Base-by-base conservation (phyloP, 2,329 filamentous ascomycete genomes). In the Rhynchosporium graminicola region DNA sequence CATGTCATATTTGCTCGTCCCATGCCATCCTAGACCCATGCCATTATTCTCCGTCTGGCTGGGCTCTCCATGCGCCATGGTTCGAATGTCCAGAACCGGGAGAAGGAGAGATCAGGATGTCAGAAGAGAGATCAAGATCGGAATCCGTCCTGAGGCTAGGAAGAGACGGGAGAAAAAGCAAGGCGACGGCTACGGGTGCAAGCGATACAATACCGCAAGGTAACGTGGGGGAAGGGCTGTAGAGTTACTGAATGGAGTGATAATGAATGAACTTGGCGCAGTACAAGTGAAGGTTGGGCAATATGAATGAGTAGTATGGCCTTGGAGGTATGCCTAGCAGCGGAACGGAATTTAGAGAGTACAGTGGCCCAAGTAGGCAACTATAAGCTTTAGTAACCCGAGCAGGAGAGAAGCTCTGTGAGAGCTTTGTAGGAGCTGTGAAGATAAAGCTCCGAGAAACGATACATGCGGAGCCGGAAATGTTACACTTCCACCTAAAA, bases 151-250 rank as follows among this genome's bases (percentile, higher is more conserved):
- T 20, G 20, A 55, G 59, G 54, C 42, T 15, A 33, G 42, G 38
- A 33, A 59, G 55, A 54, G 9, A 60, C 48, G 43, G 48, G 29
- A 50, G 9, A 52, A 70, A 69, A 68, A 68, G 67, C 66, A 70
- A 69, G 68, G 69, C 70, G 66, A 54, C 57, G 65, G 66, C 42
- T 40, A 43, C 40, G 20, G 50, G 58, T 60, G 47, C 33, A 43
- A 40, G 51, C 28, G 54, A 13, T n/a, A 42, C 20, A 20, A 20
- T 20, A 20, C 20, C 20, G 20, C 20, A 20, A 7, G 8, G 12
- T 7, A 15, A 36, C 5, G 13, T 31, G 13, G 20, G 20, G 31
- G 28, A 15, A 38, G 4, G 3, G 38, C 10, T 43, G 26, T 31
- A 3, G 26, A 13, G 13, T 20, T 29, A 26, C 28, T 38, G 38